Conservation (phyloP, 768 basidiomycete genomes). For the Boletus rufocinnamomeus region DNA sequence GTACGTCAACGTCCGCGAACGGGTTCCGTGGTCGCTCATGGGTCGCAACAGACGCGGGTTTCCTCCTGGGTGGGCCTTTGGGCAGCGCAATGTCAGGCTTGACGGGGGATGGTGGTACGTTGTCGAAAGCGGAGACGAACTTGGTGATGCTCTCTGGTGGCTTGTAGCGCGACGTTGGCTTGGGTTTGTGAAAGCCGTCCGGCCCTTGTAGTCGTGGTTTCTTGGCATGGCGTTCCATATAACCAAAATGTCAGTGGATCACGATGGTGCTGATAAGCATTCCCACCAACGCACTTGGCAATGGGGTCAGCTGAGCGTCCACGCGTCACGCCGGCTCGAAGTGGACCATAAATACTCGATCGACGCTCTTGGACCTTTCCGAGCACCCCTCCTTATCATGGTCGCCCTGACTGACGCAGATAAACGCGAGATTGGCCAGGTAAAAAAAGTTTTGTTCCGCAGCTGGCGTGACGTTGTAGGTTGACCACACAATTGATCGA, state of each 20-base stretch:
- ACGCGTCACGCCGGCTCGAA: neutral
- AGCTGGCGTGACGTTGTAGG: no score
- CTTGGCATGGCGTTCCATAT: slow-evolving; percentile 17
- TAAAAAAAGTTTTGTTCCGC: slow-evolving; percentile 8
- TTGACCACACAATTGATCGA: neutral
- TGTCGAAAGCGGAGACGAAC: slow-evolving; percentile 33
- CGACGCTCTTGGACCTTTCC: neutral
- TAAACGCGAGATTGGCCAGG: slow-evolving; percentile 51
- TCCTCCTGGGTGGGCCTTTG: slow-evolving; percentile 7
- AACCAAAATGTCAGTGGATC: neutral
- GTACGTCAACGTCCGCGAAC: slow-evolving; percentile 16
- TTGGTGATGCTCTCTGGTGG: slow-evolving; percentile 27
- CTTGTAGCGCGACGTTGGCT: slow-evolving; percentile 25
- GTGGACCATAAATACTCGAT: slow-evolving; percentile 1
- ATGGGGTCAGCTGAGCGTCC: neutral
- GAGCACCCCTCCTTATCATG: slow-evolving; percentile 15
- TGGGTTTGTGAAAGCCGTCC: slow-evolving; percentile 33
- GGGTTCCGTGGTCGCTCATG: slow-evolving; percentile 25
- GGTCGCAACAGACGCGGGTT: slow-evolving; percentile 1
- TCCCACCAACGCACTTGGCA: neutral
- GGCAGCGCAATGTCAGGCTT: neutral
- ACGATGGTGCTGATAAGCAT: neutral
- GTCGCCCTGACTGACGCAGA: slow-evolving; percentile 36
- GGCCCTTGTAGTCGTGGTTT: slow-evolving; percentile 27
- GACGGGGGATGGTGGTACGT: neutral